Evolutionary conservation across 2,329 filamentous ascomycete species (phyloP), one percentile per base, ranked within the genome.

Genomic region (Apiospora koreana): DNA sequence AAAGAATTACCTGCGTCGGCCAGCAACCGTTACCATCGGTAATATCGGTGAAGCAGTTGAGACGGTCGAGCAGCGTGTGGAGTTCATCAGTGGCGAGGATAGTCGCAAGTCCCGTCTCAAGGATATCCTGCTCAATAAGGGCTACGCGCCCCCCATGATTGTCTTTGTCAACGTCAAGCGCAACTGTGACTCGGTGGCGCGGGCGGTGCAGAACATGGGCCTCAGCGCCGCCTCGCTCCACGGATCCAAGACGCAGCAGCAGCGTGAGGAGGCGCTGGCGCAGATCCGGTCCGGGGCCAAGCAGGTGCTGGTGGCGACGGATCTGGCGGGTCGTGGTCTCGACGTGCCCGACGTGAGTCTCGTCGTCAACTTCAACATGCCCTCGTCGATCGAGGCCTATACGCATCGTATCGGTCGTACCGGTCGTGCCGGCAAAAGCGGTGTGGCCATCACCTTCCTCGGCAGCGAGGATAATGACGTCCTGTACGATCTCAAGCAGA

Each of bases 111-210:
- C 97, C 83, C 92, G 96, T 2, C 90, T 99, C n/a, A 88, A 91
- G 75, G 94, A 98, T 77, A 96, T 99, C 72, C 89, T 99, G 48
- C 86, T 88, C 65, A 94, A 92, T 1, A 87, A 91, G 75, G 92
- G 94, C 74, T 98, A 95, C 82, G 86, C 88, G 9, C 89, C 95
- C 10, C 96, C 96, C 21, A 97, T 99, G 81, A 99, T 99, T 76
- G 95, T 99, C 73, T 99, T 99, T 80, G 96, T 99, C 88, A 99
- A 99, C 82, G 98, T 98, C 90, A 98, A 98, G 84, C 93, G 95
- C 76, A 98, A 98, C 84, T 98, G 95, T 84, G 96, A 99, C 80
- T 93, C 94, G 71, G 92, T 99, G 65, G 95, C 95, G 3, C 89
- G 94, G 72, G 95, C 98, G 79, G 96, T 99, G 85, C 96, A 97